phyloP scores from a whole-genome alignment of 345 rosid species.

The Syzygium aromaticum region DNA sequence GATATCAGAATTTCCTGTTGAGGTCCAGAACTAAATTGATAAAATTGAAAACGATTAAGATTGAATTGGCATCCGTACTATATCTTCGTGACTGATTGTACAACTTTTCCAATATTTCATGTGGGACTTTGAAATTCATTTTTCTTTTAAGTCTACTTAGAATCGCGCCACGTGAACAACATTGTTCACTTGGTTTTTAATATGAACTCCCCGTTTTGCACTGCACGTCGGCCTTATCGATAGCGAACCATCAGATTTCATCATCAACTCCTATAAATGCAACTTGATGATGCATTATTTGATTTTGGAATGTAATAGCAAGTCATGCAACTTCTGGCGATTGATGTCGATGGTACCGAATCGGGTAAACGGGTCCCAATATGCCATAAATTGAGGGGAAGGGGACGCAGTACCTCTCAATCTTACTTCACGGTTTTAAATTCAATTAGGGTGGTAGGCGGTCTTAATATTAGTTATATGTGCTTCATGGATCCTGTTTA shows the following conservation, averaged over 20 bases:
- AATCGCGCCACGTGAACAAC: background rate
- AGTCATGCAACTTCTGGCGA: background rate
- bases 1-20: accelerated
- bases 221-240: background rate
- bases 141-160: background rate
- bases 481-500: background rate
- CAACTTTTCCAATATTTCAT: background rate
- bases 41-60: background rate
- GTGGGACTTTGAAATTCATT: background rate
- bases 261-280: background rate
- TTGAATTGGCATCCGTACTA: accelerated
- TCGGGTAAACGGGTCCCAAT: background rate
- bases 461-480: background rate
- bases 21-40: accelerated
- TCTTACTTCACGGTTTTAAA: background rate
- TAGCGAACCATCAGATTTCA: background rate
- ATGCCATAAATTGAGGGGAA: background rate
- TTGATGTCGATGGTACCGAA: background rate
- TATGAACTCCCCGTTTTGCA: background rate
- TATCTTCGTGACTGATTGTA: background rate
- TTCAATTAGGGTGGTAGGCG: background rate
- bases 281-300: background rate
- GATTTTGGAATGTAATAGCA: background rate
- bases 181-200: background rate
- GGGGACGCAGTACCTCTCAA: background rate